Conservation (phyloP, 768 basidiomycete genomes). For the Pleurotus ostreatus region DNA sequence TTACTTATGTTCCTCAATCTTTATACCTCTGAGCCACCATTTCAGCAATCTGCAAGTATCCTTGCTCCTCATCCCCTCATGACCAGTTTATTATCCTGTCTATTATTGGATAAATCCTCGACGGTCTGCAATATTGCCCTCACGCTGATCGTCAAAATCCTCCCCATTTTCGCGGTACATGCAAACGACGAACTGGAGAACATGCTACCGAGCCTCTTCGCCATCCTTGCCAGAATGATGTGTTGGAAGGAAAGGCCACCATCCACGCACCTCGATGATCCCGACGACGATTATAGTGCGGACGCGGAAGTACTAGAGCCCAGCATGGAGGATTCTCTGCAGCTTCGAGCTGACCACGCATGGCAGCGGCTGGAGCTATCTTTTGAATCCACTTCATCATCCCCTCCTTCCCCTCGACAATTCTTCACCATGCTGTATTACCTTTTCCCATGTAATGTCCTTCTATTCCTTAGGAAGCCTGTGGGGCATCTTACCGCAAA, state of each 20-base stretch:
- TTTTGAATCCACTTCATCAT: slow-evolving; percentile 48
- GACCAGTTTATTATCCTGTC: slow-evolving; percentile 58
- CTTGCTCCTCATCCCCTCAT: slow-evolving; percentile 63
- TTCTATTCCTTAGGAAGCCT: slow-evolving; percentile 75
- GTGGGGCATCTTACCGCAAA: slow-evolving; percentile 55
- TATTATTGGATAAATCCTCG: slow-evolving; percentile 73
- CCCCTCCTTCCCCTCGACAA: slow-evolving; percentile 54
- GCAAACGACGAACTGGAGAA: slow-evolving; percentile 51
- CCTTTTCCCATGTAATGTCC: slow-evolving; percentile 85
- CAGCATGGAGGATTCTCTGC: slow-evolving; percentile 29
- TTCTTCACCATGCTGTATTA: slow-evolving; percentile 85
- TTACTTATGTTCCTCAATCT: slow-evolving; percentile 62
- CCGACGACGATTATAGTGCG: slow-evolving; percentile 25
- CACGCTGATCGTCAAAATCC: slow-evolving; percentile 60
- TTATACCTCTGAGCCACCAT: slow-evolving; percentile 53
- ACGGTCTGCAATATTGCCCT: slow-evolving; percentile 64
- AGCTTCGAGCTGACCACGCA: slow-evolving; percentile 49
- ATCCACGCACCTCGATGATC: slow-evolving; percentile 8
- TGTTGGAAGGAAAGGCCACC: slow-evolving; percentile 66
- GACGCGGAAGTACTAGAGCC: slow-evolving; percentile 37
- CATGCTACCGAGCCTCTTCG: slow-evolving; percentile 62
- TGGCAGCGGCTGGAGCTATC: slow-evolving; percentile 68
- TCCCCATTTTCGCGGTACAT: slow-evolving; percentile 72
- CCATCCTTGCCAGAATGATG: slow-evolving; percentile 64
- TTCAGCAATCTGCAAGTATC: slow-evolving; percentile 38